These are phyloP conservation scores for Aspergillus carlsbadensis DNA, from an alignment of 495 filamentous ascomycete species.

Conservation along the genomic window DNA sequence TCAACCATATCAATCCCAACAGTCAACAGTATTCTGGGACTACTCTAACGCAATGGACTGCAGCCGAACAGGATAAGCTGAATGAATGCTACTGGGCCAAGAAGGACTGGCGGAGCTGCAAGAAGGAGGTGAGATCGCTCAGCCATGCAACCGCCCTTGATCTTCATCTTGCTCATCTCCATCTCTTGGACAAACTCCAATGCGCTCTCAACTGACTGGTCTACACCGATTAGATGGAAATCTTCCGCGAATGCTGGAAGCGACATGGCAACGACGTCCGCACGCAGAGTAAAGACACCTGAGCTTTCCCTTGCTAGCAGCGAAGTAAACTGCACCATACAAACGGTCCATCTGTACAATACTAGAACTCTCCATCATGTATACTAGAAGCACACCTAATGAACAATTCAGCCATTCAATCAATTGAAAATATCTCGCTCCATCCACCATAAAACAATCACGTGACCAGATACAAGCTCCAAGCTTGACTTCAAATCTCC, in stretches of 20 bases:
- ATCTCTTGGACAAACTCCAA: not conserved
- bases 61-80: conserved; percentile 86
- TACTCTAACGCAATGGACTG: not conserved
- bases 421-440: not conserved
- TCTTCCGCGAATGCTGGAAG: conserved; percentile 92
- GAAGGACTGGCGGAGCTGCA: conserved; percentile 93
- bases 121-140: conserved; percentile 69
- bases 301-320: not conserved
- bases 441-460: conserved; percentile 1
- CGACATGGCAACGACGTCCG: conserved; percentile 81
- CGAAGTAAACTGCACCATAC: not conserved
- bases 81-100: conserved; percentile 95
- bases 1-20: conserved; percentile 7
- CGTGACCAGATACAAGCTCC: conserved; percentile 15
- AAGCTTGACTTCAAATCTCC: not conserved
- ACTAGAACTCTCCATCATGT: conserved; percentile 3
- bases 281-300: conserved; percentile 69
- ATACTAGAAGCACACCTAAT: not conserved
- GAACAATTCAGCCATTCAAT: not conserved
- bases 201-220: not conserved
- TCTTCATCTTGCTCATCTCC: not conserved
- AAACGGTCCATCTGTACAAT: conserved; percentile 7
- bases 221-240: conserved; percentile 69
- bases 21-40: not conserved
- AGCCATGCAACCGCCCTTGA: not conserved